Conservation (phyloP, 768 basidiomycete species). For the Sporobolomyces pararoseus region DNA sequence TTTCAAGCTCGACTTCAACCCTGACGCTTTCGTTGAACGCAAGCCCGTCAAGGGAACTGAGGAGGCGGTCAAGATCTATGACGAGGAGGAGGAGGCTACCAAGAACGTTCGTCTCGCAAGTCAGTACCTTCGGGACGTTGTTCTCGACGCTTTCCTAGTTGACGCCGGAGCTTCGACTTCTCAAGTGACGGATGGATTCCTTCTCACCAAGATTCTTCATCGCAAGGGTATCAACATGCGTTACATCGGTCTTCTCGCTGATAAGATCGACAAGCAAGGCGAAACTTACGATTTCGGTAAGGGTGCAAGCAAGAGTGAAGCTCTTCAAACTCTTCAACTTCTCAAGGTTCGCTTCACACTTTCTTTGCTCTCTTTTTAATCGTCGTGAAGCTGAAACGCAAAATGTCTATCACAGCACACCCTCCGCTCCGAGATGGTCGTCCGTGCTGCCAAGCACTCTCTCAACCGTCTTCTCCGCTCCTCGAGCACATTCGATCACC, state of each 20-base stretch:
- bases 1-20: slow-evolving; percentile 52
- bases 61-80: slow-evolving; percentile 34
- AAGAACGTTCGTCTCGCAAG: slow-evolving; percentile 53
- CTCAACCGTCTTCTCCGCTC: slow-evolving; percentile 49
- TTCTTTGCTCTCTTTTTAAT: not conserved
- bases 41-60: slow-evolving; percentile 38
- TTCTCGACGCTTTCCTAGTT: slow-evolving; percentile 49
- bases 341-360: slow-evolving; percentile 43
- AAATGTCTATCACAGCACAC: slow-evolving; percentile 30
- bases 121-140: slow-evolving; percentile 49
- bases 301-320: slow-evolving; percentile 24
- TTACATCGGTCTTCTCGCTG: slow-evolving; percentile 51
- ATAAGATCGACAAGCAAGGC: slow-evolving; percentile 47
- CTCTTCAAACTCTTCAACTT: slow-evolving; percentile 11
- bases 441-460: slow-evolving; percentile 52
- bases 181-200: slow-evolving; percentile 50
- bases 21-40: slow-evolving; percentile 53
- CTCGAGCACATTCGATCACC: slow-evolving; percentile 44
- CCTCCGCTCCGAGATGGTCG: slow-evolving; percentile 52
- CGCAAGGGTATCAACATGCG: slow-evolving; percentile 54
- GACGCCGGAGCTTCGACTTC: slow-evolving; percentile 47
- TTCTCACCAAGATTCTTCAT: slow-evolving; percentile 50
- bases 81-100: slow-evolving; percentile 50
- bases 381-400: not conserved
- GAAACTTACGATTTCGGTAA: slow-evolving; percentile 29